Conservation (phyloP, 768 basidiomycete species). For the Phaeotremella fagi region DNA sequence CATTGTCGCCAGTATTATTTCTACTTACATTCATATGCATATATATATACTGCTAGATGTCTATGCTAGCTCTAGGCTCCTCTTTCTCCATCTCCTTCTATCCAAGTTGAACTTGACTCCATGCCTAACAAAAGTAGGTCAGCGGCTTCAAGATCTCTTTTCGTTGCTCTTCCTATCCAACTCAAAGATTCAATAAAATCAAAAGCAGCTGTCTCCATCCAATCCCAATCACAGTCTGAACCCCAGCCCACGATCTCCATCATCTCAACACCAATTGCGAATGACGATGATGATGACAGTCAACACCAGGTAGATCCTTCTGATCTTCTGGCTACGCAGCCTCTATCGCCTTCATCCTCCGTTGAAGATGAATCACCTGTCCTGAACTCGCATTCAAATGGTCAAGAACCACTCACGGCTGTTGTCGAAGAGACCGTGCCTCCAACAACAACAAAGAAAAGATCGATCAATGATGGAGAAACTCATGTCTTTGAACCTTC, state of each 20-base stretch:
- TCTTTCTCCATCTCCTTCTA: too few relatives aligned
- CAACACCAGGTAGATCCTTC: background rate
- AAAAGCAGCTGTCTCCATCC: constrained; percentile 7
- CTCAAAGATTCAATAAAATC: constrained; percentile 30
- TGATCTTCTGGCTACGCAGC: constrained; percentile 14
- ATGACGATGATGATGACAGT: background rate
- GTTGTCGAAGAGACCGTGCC: background rate
- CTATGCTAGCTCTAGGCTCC: too few relatives aligned
- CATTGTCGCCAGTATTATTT: background rate
- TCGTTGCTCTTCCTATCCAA: constrained; percentile 34
- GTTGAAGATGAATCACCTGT: background rate
- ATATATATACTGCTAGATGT: background rate
- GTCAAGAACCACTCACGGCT: too few relatives aligned
- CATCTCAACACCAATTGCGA: constrained; percentile 5
- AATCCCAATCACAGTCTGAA: too few relatives aligned
- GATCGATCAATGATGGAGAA: too few relatives aligned
- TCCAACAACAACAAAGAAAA: background rate
- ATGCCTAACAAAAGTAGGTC: too few relatives aligned
- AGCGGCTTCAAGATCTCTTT: constrained; percentile 25
- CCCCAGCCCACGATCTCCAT: background rate
- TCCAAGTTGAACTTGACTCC: too few relatives aligned
- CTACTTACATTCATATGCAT: background rate
- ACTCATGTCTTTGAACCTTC: too few relatives aligned
- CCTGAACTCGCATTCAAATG: background rate
- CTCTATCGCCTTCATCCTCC: background rate